Percentiles rank a stretch among this genome's conserved stretches.
phyloP scores from a whole-genome alignment of 1,284 basidiomycete species.

The Schizophyllum amplum region DNA sequence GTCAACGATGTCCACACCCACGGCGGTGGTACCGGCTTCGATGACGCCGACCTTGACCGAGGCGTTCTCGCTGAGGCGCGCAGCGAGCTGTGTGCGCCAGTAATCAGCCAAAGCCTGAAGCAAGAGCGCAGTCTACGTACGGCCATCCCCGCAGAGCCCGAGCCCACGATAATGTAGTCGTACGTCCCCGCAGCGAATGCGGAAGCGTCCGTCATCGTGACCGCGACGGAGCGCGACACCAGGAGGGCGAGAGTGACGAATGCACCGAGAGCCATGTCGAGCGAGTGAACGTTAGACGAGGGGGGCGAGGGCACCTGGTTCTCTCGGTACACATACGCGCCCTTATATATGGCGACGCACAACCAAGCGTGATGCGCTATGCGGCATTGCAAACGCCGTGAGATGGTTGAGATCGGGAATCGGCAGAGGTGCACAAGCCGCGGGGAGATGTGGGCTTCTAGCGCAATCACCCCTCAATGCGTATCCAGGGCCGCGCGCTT shows the following conservation, averaged over 20 bases:
- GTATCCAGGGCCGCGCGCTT: neutral
- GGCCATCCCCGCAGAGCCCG: constrained; percentile 1
- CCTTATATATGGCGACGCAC: neutral
- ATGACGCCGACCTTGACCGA: constrained; percentile 5
- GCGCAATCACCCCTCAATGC: neutral
- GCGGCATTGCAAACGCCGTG: neutral
- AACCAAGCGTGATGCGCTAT: neutral
- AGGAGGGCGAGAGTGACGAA: neutral
- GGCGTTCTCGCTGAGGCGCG: neutral
- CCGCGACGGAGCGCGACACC: neutral
- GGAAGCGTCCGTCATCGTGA: neutral
- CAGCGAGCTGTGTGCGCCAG: neutral
- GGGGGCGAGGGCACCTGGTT: neutral
- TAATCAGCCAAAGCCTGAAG: neutral
- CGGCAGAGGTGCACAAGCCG: neutral
- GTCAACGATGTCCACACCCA: neutral
- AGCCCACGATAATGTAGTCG: constrained; percentile 3
- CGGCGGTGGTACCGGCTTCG: constrained; percentile 2
- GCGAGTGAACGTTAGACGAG: neutral
- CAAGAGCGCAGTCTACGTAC: neutral
- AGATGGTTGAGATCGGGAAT: neutral
- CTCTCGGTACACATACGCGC: neutral
- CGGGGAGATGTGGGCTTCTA: neutral
- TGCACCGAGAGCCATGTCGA: neutral
- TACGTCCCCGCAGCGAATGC: neutral